Evolutionary conservation across 805 yeast genomes (phyloP).

Genomic region (Candida namnaoensis): DNA sequence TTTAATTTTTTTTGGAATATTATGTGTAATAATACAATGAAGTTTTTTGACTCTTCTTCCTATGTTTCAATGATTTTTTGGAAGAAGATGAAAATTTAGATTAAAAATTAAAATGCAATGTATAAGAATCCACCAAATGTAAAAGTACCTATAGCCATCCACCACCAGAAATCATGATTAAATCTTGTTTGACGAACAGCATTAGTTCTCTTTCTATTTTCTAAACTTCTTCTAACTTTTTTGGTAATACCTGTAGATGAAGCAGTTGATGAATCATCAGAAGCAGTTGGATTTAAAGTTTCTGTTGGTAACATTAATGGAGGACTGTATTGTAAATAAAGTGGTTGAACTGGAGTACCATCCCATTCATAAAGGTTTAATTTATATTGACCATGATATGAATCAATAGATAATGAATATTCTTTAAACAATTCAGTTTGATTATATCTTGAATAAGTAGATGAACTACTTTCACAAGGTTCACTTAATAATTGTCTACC

Average conservation of each 20-base stretch:
- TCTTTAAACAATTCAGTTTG: constrained; percentile 54
- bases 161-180: constrained; percentile 48
- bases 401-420: constrained; percentile 55
- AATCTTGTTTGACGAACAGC: constrained; percentile 39
- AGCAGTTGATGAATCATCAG: constrained; percentile 16
- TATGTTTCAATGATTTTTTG: too few species aligned
- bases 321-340: constrained; percentile 87
- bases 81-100: too few species aligned
- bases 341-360: constrained; percentile 77
- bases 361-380: constrained; percentile 69
- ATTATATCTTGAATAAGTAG: constrained; percentile 63
- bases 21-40: too few species aligned
- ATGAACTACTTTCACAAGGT: constrained; percentile 70
- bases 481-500: constrained; percentile 87
- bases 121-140: constrained; percentile 1
- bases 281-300: constrained; percentile 79
- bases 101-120: too few species aligned
- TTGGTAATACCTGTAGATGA: constrained; percentile 18
- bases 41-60: too few species aligned
- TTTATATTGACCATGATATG: constrained; percentile 77
- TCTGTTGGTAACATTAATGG: constrained; percentile 93
- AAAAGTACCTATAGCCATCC: constrained; percentile 35
- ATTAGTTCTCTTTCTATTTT: constrained; percentile 70
- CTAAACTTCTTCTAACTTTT: constrained; percentile 63
- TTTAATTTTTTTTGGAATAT: too few species aligned